Evolutionary conservation across 2,329 filamentous ascomycete species (phyloP).

Genomic region (Penicillium sp.): DNA sequence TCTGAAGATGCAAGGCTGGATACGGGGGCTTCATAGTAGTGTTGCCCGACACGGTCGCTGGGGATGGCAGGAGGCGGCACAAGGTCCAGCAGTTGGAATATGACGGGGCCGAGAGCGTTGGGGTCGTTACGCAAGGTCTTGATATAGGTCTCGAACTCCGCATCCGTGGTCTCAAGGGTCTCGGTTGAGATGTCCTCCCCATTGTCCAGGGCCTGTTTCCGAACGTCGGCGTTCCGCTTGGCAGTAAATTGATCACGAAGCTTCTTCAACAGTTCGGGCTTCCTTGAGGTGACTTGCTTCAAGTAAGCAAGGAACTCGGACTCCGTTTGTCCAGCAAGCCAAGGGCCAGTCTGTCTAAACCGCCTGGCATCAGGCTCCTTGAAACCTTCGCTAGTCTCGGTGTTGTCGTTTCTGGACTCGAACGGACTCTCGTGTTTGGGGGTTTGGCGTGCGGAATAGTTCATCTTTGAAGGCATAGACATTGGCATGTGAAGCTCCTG

Average conservation of each 20-base stretch:
- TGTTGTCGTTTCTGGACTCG: conserved; percentile 49
- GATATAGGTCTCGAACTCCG: conserved; percentile 51
- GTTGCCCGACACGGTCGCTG: conserved; percentile 34
- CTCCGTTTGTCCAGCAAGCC: conserved; percentile 57
- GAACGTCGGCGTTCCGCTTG: conserved; percentile 37
- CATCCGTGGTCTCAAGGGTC: conserved; percentile 40
- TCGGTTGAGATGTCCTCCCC: conserved; percentile 37
- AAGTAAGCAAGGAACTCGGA: conserved; percentile 58
- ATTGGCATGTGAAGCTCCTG: conserved; percentile 78
- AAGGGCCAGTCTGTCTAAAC: conserved; percentile 63
- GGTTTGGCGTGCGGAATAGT: conserved; percentile 31
- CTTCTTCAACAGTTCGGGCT: conserved; percentile 41
- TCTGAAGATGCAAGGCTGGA: conserved; percentile 41
- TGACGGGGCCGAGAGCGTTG: conserved; percentile 53
- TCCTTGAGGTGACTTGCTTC: conserved; percentile 45
- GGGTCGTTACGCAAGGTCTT: conserved; percentile 46
- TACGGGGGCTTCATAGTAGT: conserved; percentile 39
- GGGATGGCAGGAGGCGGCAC: conserved; percentile 47
- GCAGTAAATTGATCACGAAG: conserved; percentile 37
- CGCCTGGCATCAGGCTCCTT: conserved; percentile 41
- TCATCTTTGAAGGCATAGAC: conserved; percentile 49
- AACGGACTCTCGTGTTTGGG: conserved; percentile 43
- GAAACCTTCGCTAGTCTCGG: conserved; percentile 37
- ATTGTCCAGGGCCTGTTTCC: conserved; percentile 43
- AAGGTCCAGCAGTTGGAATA: conserved; percentile 60